Base-by-base conservation (phyloP, 305 asterid species). In the Ajuga reptans region DNA sequence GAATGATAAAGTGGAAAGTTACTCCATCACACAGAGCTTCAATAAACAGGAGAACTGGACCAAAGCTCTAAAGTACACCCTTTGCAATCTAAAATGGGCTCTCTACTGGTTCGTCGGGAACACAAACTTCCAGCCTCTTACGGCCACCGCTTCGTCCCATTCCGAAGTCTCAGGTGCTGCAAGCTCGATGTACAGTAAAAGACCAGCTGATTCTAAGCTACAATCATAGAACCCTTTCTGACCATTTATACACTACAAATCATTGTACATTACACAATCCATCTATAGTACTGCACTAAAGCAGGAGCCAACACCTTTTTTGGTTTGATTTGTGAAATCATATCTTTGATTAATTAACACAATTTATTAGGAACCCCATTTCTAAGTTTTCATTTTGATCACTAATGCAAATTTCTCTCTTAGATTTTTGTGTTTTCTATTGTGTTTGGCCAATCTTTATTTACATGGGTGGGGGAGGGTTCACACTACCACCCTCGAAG, bases 21-120 rank as follows among this genome's bases (percentile, higher is more conserved):
- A 85, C 78, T 94, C 97, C 14, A 94, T 94, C 49, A 91, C 98
- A 0, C 97, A 89, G 75, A 94, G 99, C 88, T 94, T 91, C 84
- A 94, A 89, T 46, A 91, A 94, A 71, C 97, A 68, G 45, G 99
- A 91, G 75, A 85, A 88, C 70, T 94, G 99, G 99, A 94, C 99
- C 41, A 94, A 94, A 84, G 99, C 99, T 79, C 96, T 94, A 59
- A 94, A 94, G 78, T 91, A 94, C 77, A 94, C 96, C 2, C 96
- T 94, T 54, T 87, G 98, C 82, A 84, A 91, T 83, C 84, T 94
- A 83, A 91, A 94, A 78, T 94, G 97, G 96, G 96, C 90, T 39
- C 95, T 94, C 51, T 94, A 85, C 86, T 94, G 99, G 99, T 94
- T 94, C 66, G 92, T 94, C 3, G 96, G 96, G 57, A 94, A 91